Evolutionary conservation across 140 eudicot species (phyloP), one percentile per base, ranked within the genome.

Genomic region (Flaveria floridana): DNA sequence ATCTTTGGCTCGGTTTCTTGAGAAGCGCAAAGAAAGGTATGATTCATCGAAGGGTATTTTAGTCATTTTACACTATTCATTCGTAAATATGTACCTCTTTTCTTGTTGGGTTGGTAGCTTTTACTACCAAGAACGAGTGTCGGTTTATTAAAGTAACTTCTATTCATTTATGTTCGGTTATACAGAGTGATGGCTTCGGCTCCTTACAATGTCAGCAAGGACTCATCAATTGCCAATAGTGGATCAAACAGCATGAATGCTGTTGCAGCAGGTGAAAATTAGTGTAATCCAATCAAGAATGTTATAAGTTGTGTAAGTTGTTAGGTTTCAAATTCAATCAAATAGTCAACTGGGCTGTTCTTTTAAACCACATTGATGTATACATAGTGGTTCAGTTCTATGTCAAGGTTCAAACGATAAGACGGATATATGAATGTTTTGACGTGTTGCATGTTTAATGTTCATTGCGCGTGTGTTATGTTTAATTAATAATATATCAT

Each of bases 1-100:
- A 81, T 89, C 96, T 39, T 76, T 89, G 83, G 92, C 92, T 59
- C 82, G 96, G 77, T 89, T 89, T 65, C 79, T 87, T 80, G 96
- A 89, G 88, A 89, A 86, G 82, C 92, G 96, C 75, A 89, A 89
- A 79, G 96, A 86, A 74, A 86, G 96, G 96, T 89, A 87, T 19
- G 15, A 74, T 20, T 13, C 66, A 26, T 77, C 65, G 9, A 34
- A 10, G 65, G 42, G 42, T 65, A 37, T 75, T 50, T 64, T 50
- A 18, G 65, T 26, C 42, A 19, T 51, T 76, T 52, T 6, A 26
- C 58, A 21, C 20, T 1, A 2, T 23, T 2, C 7, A 8, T 21
- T 12, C 16, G 14, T n/a, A 19, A 34, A 20, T 13, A 20, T 13
- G 41, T 12, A 20, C 52, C 44, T 12, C 25, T 59, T 59, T 28